These are phyloP conservation scores for Cladosporium sp. DNA, from an alignment of 2,329 filamentous ascomycete species.

Conservation along the genomic window DNA sequence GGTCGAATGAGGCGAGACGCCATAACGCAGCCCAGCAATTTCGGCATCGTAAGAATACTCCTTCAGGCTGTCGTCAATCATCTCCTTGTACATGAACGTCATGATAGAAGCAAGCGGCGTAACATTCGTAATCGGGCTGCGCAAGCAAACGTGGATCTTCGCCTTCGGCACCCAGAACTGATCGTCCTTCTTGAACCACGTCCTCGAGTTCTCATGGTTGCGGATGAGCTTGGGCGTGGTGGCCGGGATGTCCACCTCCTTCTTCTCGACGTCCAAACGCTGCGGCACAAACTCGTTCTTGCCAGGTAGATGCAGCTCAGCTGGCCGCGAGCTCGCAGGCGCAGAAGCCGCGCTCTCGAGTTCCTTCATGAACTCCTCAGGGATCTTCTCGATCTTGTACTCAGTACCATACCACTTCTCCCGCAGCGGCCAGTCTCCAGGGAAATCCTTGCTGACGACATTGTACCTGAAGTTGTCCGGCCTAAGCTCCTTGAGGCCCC, in stretches of 20 bases:
- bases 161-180: conserved; percentile 97
- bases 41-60: conserved; percentile 97
- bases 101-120: conserved; percentile 75
- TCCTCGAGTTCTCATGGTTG: conserved; percentile 71
- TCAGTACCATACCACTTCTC: conserved; percentile 99
- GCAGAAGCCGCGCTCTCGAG: conserved; percentile 45
- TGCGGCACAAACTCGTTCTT: conserved; percentile 95
- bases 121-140: conserved; percentile 70
- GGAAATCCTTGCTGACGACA: conserved; percentile 75
- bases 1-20: conserved; percentile 62
- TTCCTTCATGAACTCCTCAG: conserved; percentile 65
- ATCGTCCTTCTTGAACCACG: conserved; percentile 98
- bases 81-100: conserved; percentile 70
- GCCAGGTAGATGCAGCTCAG: conserved; percentile 77
- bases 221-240: conserved; percentile 74
- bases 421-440: conserved; percentile 76
- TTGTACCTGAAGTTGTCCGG: conserved; percentile 87
- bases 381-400: conserved; percentile 76
- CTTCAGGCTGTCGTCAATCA: conserved; percentile 81
- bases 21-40: conserved; percentile 80
- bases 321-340: conserved; percentile 52
- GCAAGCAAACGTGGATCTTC: conserved; percentile 72
- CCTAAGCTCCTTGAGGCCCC: conserved; percentile 65
- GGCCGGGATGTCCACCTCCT: conserved; percentile 70
- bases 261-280: conserved; percentile 90